Evolutionary conservation across 768 basidiomycete species (phyloP).

Genomic region (Suillus cothurnatus): DNA sequence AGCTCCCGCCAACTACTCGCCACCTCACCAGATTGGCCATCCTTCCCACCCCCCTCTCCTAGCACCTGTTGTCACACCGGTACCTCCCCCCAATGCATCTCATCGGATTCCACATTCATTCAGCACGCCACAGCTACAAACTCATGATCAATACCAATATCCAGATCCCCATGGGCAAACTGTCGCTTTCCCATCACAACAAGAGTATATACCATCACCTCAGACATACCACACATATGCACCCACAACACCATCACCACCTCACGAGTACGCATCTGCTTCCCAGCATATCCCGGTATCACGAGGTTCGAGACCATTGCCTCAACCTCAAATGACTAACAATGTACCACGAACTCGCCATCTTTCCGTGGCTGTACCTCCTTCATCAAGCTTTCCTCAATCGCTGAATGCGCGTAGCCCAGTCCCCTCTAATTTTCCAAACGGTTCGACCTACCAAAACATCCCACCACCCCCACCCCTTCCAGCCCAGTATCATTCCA

Average conservation of each 20-base stretch:
- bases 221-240: constrained; percentile 24
- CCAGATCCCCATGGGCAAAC: constrained; percentile 24
- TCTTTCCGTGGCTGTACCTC: constrained; percentile 29
- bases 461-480: constrained; percentile 18
- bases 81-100: constrained; percentile 19
- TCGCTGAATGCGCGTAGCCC: constrained; percentile 18
- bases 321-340: constrained; percentile 26
- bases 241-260: constrained; percentile 26
- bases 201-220: constrained; percentile 28
- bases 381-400: constrained; percentile 36
- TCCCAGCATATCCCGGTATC: constrained; percentile 3
- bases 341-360: constrained; percentile 33
- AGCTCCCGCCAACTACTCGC: constrained; percentile 19
- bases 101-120: constrained; percentile 31
- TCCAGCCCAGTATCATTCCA: constrained; percentile 37
- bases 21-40: constrained; percentile 21
- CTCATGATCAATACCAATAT: constrained; percentile 26
- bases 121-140: constrained; percentile 27
- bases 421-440: constrained; percentile 15
- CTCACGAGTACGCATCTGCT: constrained; percentile 21
- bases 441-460: constrained; percentile 20
- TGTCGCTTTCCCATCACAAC: constrained; percentile 27
- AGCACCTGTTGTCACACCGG: constrained; percentile 15
- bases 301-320: constrained; percentile 32
- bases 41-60: constrained; percentile 16